phyloP scores from a whole-genome alignment of 129 eudicot species.

The Centrapalus pauciflorus region DNA sequence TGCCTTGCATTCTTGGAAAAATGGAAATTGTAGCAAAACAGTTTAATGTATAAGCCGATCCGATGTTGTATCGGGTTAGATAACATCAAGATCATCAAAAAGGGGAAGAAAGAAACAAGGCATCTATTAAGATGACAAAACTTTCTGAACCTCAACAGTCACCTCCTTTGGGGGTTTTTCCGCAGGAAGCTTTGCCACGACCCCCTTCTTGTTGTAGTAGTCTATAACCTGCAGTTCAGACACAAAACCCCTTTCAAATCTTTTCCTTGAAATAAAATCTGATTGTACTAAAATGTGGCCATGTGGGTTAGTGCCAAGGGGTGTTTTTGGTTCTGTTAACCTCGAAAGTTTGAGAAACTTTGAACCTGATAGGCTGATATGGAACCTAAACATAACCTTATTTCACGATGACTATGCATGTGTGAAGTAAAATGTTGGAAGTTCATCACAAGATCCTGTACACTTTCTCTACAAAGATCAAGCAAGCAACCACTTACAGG shows the following conservation, averaged over 20 bases:
- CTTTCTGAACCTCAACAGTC: constrained; percentile 49
- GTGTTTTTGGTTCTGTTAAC: no score
- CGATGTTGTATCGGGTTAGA: constrained; percentile 20
- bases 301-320: no score
- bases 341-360: no score
- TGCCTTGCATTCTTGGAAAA: constrained; percentile 22
- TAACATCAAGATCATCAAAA: constrained; percentile 2
- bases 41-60: constrained; percentile 21
- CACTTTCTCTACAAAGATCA: not conserved
- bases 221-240: constrained; percentile 50
- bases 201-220: constrained; percentile 49
- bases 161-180: constrained; percentile 68
- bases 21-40: constrained; percentile 7
- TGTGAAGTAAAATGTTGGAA: not conserved
- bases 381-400: no score
- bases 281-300: not conserved
- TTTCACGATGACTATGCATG: no score
- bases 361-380: no score
- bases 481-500: constrained; percentile 50
- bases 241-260: not conserved
- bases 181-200: constrained; percentile 65
- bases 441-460: not conserved
- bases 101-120: not conserved
- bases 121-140: constrained; percentile 23
- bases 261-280: not conserved